Conservation (phyloP, 805 yeast species). For the Metschnikowia koreensis region DNA sequence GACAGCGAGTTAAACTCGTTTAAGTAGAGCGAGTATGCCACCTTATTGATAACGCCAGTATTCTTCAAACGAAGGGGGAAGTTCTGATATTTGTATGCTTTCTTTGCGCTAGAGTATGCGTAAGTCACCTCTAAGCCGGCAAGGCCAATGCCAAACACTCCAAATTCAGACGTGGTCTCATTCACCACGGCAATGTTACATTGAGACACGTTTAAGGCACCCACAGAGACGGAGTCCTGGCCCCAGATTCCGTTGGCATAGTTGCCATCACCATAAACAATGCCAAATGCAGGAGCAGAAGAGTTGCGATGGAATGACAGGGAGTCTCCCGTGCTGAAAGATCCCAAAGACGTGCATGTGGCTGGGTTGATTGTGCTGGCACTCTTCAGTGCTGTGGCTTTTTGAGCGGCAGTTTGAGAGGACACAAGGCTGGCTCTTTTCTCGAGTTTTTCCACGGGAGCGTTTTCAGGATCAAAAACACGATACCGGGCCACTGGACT, state of each 20-base stretch:
- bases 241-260: not conserved
- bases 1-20: slow-evolving; percentile 15
- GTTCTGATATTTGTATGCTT: not conserved
- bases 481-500: slow-evolving; percentile 1
- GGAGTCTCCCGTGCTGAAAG: not conserved
- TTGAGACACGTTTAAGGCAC: not conserved
- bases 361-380: slow-evolving; percentile 11
- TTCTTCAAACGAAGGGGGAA: slow-evolving; percentile 36
- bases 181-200: not conserved
- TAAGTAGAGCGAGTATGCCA: slow-evolving; percentile 63
- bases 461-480: not conserved
- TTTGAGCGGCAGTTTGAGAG: not conserved
- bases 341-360: not conserved
- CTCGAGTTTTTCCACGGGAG: not conserved
- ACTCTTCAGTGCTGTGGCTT: not conserved
- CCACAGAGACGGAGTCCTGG: not conserved
- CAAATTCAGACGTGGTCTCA: not conserved
- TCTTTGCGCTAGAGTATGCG: too few species aligned
- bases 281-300: slow-evolving; percentile 22
- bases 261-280: not conserved
- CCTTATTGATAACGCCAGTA: slow-evolving; percentile 54
- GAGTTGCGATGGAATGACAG: not conserved
- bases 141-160: not conserved
- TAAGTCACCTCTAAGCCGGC: too few species aligned
- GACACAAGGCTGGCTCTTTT: not conserved